These are phyloP conservation scores for Neurospora africana DNA, from an alignment of 495 filamentous ascomycete species.

Conservation along the genomic window DNA sequence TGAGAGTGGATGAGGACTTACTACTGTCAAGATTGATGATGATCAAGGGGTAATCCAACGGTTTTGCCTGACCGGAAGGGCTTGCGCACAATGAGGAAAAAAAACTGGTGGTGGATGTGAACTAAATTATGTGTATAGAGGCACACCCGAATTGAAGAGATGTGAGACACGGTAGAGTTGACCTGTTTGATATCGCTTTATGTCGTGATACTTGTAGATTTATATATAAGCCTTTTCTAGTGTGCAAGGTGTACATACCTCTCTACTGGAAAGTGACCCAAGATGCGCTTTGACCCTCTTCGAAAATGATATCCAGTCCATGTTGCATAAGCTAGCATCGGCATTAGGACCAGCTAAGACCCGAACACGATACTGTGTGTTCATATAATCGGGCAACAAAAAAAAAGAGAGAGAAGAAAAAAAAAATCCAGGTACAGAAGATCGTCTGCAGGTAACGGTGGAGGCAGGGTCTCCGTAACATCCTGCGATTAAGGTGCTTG, in stretches of 20 bases:
- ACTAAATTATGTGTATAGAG: not conserved
- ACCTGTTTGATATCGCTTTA: not conserved
- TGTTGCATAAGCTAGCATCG: not conserved
- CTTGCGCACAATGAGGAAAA: not conserved
- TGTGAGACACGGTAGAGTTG: not conserved
- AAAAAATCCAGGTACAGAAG: not conserved
- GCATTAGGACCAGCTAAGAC: not conserved
- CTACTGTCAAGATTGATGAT: not conserved
- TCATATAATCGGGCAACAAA: not conserved
- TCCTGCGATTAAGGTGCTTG: not conserved
- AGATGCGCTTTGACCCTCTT: not conserved
- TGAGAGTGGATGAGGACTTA: not conserved
- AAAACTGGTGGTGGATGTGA: conserved; percentile 1
- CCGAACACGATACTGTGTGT: not conserved
- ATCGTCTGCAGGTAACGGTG: not conserved
- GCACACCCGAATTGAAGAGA: not conserved
- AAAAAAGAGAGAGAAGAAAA: not conserved
- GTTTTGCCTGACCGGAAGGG: not conserved
- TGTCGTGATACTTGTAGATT: not conserved
- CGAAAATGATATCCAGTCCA: not conserved
- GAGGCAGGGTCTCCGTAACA: not conserved
- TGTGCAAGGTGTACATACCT: not conserved
- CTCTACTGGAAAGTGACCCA: not conserved
- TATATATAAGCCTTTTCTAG: not conserved
- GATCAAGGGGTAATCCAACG: not conserved